These are phyloP conservation scores for Solanum medicagineum DNA, from an alignment of 257 asterid species.

Conservation along the genomic window DNA sequence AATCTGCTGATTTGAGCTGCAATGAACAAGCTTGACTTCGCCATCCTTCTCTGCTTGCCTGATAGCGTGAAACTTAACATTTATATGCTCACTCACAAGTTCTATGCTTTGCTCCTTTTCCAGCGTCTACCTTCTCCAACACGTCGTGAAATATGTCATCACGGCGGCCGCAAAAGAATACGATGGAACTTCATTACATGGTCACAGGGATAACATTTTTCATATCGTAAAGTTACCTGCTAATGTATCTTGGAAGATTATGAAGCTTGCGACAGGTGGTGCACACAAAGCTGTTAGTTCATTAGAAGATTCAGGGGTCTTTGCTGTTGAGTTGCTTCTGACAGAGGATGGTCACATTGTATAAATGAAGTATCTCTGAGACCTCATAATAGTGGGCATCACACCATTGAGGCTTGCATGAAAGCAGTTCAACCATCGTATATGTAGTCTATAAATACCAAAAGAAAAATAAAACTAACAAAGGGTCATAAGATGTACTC, in stretches of 20 bases:
- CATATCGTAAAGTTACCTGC: slow-evolving; percentile 95
- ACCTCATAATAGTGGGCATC: slow-evolving; percentile 99
- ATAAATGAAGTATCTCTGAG: slow-evolving; percentile 95
- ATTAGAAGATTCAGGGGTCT: slow-evolving; percentile 91
- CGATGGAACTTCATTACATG: too few species aligned
- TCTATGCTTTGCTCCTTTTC: too few species aligned
- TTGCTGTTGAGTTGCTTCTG: slow-evolving; percentile 87
- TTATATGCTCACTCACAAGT: too few species aligned
- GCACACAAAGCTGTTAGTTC: slow-evolving; percentile 75
- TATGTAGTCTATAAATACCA: neutral
- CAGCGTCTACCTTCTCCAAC: too few species aligned
- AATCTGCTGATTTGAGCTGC: too few species aligned
- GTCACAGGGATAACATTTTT: slow-evolving; percentile 74
- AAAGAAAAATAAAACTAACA: neutral
- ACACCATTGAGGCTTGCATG: slow-evolving; percentile 67
- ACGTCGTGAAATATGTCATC: too few species aligned
- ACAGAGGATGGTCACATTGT: slow-evolving; percentile 87
- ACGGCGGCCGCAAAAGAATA: too few species aligned
- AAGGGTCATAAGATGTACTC: neutral
- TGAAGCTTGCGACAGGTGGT: slow-evolving; percentile 72
- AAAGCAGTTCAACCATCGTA: too few species aligned
- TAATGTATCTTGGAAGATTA: slow-evolving; percentile 60
- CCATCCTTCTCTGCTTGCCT: too few species aligned
- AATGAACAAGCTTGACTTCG: too few species aligned
- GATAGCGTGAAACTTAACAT: too few species aligned